These are phyloP conservation scores for Ceratobasidium sp. DNA, from an alignment of 1,284 basidiomycete species.

Conservation along the genomic window DNA sequence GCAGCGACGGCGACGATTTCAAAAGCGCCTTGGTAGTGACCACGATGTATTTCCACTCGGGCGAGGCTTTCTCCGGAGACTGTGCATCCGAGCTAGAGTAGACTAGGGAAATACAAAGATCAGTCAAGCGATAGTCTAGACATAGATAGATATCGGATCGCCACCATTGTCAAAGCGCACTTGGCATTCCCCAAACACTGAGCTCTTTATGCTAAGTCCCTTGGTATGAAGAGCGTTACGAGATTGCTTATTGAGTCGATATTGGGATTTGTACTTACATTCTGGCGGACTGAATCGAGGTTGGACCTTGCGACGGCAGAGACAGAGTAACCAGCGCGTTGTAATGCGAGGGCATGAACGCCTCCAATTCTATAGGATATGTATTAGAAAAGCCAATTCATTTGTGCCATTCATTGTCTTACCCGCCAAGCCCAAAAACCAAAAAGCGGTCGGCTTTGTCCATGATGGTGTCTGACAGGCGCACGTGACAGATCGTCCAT, in stretches of 20 bases:
- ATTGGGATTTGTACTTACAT: not conserved
- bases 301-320: constrained; percentile 43
- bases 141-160: not conserved
- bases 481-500: constrained; percentile 16
- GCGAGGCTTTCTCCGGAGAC: constrained; percentile 3
- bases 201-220: constrained; percentile 33
- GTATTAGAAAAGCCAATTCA: not conserved
- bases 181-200: constrained; percentile 21
- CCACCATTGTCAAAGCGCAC: constrained; percentile 35
- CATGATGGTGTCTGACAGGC: constrained; percentile 10
- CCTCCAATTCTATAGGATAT: constrained; percentile 25
- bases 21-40: constrained; percentile 41
- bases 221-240: constrained; percentile 1
- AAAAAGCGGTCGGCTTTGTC: constrained; percentile 13
- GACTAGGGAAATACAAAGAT: constrained; percentile 22
- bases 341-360: constrained; percentile 22
- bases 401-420: not conserved
- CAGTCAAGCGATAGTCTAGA: not conserved
- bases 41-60: constrained; percentile 35
- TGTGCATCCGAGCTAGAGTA: constrained; percentile 1
- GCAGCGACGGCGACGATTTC: constrained; percentile 38
- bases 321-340: constrained; percentile 26
- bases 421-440: constrained; percentile 44
- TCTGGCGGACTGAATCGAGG: constrained; percentile 23
- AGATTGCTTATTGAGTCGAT: not conserved